Base-by-base conservation (phyloP, 225 moss, liverwort and hornwort genomes). In the Polytrichum commune region DNA sequence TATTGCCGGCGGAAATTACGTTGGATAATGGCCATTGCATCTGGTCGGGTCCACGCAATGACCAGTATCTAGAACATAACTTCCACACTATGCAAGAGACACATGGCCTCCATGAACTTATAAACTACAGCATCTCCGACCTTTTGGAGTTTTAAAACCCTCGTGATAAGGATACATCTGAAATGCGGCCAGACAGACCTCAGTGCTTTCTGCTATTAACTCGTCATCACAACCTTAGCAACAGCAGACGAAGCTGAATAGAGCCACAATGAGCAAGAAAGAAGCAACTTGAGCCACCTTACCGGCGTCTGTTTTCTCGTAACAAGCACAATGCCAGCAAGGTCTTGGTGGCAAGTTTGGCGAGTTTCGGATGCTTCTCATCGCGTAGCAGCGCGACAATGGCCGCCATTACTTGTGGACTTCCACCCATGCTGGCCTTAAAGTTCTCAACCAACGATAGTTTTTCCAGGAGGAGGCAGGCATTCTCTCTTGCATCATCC, bases 251-350 rank as follows among this genome's bases (percentile, higher is more conserved):
- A 62, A 62, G 61, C 61, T 22, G 27, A 8, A 62, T 18, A 22
- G 61, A 46, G 46, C 46, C 13, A 46, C 46, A 46, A 46, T 13
- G 46, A 46, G 46, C 46, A 46, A 46, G 3, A 6, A 30, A 18
- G 8, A 1, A 64, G 13, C 0, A 3, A 13, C 35, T 35, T 29
- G 29, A 29, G 35, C 35, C 35, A 35, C 4, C 77, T 25, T 75
- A 88, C 88, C 82, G 79, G 7, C n/a, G 26, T 62, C 88, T 66
- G 35, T 88, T 88, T 9, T 80, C 84, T 18, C 69, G 65, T 23
- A 71, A 64, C 63, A 88, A 73, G 69, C 84, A 88, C 3, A 88
- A 77, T 10, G 88, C 88, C n/a, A 88, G 77, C 63, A 88, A 58
- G 8, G 84, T 73, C 62, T 81, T 71, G 13, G 79, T 80, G n/a